Evolutionary conservation across 805 yeast genomes (phyloP).

Genomic region (Candida tammaniensis): DNA sequence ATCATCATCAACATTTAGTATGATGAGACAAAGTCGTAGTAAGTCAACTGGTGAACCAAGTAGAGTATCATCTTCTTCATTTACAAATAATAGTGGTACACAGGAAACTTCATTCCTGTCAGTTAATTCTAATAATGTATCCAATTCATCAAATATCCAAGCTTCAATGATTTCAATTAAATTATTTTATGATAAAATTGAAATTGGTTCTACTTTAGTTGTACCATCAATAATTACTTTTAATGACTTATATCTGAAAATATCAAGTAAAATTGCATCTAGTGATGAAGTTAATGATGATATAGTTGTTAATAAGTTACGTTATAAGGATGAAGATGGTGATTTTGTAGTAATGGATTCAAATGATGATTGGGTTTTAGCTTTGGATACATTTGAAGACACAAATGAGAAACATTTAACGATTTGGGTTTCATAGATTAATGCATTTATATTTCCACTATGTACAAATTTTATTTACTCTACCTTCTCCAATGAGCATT

Average conservation of each 20-base stretch:
- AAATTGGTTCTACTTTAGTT: slow-evolving; percentile 24
- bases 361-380: slow-evolving; percentile 86
- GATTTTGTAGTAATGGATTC: slow-evolving; percentile 83
- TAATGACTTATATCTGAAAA: slow-evolving; percentile 61
- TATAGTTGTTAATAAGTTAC: slow-evolving; percentile 53
- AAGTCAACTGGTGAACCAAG: slow-evolving; percentile 21
- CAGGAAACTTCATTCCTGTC: slow-evolving; percentile 18
- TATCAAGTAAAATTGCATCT: slow-evolving; percentile 47
- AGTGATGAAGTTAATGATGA: slow-evolving; percentile 54
- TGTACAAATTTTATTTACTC: slow-evolving; percentile 7
- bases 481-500: slow-evolving; percentile 17
- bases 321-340: slow-evolving; percentile 93
- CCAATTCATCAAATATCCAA: background rate
- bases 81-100: slow-evolving; percentile 11
- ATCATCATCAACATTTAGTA: slow-evolving; percentile 41
- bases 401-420: slow-evolving; percentile 25
- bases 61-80: slow-evolving; percentile 18
- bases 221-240: slow-evolving; percentile 30
- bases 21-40: slow-evolving; percentile 35
- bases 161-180: slow-evolving; percentile 19
- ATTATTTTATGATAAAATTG: slow-evolving; percentile 31
- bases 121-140: slow-evolving; percentile 8
- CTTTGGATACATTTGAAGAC: slow-evolving; percentile 58
- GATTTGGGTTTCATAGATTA: slow-evolving; percentile 37
- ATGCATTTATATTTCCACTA: background rate